A percentile compares a stretch with the other conserved stretches of the same genome.
phyloP scores from a whole-genome alignment of 495 filamentous ascomycete genomes.

The Xylaria longipes region DNA sequence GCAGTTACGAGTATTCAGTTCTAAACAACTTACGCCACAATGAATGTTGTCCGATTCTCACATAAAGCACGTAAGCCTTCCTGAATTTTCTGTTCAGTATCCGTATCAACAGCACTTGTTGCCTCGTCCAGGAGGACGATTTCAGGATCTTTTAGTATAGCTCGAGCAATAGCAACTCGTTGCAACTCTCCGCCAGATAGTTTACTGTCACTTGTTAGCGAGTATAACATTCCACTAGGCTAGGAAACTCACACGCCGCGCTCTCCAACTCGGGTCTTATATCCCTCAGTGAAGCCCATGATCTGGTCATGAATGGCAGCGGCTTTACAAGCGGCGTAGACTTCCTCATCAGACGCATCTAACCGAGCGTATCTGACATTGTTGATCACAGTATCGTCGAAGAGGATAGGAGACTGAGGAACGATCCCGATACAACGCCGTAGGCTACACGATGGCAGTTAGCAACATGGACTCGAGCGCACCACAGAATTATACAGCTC shows the following conservation, averaged over 20 bases:
- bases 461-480: not conserved
- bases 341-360: constrained; percentile 65
- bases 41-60: constrained; percentile 64
- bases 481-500: not conserved
- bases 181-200: constrained; percentile 79
- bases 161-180: constrained; percentile 76
- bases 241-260: constrained; percentile 56
- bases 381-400: constrained; percentile 76
- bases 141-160: constrained; percentile 59
- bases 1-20: not conserved
- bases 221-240: not conserved
- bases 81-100: constrained; percentile 78
- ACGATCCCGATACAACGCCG: constrained; percentile 74
- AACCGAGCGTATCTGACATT: constrained; percentile 74
- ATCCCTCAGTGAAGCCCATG: constrained; percentile 67
- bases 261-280: constrained; percentile 67
- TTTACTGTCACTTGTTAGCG: constrained; percentile 46
- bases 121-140: constrained; percentile 65
- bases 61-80: constrained; percentile 65
- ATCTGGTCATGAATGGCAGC: constrained; percentile 76
- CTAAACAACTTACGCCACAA: constrained; percentile 62
- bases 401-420: constrained; percentile 70
- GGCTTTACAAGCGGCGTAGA: constrained; percentile 72
- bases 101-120: constrained; percentile 64
- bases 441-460: constrained; percentile 53